These are phyloP conservation scores for Scalesia atractyloides DNA, from an alignment of 129 eudicot genomes.

Conservation along the genomic window DNA sequence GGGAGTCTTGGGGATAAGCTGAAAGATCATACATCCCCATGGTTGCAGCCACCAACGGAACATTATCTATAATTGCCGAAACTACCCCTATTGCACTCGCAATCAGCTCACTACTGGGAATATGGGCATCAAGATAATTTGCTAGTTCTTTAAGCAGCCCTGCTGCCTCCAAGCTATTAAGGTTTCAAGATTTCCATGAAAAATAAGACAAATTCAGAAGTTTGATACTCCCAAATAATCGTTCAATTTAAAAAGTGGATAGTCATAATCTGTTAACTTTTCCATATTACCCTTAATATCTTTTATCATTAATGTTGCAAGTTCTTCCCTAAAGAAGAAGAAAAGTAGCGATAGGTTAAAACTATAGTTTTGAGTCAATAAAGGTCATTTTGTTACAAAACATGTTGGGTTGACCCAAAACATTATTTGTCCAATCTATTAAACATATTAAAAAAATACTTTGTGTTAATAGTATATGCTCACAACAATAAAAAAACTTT, in stretches of 20 bases:
- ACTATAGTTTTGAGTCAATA: too few species aligned
- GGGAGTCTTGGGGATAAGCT: conserved; percentile 79
- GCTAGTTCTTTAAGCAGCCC: conserved; percentile 92
- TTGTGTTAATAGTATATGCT: too few species aligned
- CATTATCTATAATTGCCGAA: conserved; percentile 91
- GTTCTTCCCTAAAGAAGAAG: not conserved
- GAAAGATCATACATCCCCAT: conserved; percentile 98
- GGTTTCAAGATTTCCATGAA: conserved; percentile 17
- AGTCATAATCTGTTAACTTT: too few species aligned
- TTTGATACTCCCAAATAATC: not conserved
- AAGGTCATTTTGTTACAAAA: not conserved
- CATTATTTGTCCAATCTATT: not conserved
- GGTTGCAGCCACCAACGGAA: conserved; percentile 94
- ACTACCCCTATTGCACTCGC: conserved; percentile 95
- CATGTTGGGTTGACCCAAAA: not conserved
- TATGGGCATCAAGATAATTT: conserved; percentile 86
- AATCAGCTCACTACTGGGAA: conserved; percentile 68
- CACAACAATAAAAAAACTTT: not conserved
- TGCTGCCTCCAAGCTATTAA: conserved; percentile 84
- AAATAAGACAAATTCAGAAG: not conserved
- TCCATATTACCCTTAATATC: not conserved
- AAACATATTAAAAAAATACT: not conserved
- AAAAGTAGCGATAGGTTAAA: not conserved
- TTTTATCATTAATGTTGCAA: too few species aligned
- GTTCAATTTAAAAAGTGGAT: too few species aligned